Conservation (phyloP, 805 yeast species). For the Pichia eremophila region DNA sequence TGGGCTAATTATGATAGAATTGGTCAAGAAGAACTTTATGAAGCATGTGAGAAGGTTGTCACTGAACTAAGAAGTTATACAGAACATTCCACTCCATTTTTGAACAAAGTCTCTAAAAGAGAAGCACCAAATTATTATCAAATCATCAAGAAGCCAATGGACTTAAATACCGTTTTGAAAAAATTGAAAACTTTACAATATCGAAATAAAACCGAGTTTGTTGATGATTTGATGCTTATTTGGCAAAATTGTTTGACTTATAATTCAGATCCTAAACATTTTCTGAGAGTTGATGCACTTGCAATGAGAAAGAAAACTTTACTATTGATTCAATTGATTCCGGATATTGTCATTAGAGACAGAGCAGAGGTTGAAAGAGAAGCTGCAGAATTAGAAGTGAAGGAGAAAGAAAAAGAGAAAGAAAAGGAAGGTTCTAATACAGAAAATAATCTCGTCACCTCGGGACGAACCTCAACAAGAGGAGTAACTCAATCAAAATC, state of each 20-base stretch:
- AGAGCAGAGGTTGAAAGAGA: conserved; percentile 65
- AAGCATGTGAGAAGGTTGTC: conserved; percentile 94
- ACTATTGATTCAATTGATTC: conserved; percentile 71
- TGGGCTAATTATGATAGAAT: conserved; percentile 95
- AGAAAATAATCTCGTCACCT: conserved; percentile 20
- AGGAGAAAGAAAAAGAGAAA: conserved; percentile 30
- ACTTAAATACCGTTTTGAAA: conserved; percentile 85
- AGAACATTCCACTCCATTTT: conserved; percentile 92
- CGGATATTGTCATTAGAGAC: conserved; percentile 73
- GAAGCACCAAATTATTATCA: conserved; percentile 96
- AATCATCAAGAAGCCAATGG: conserved; percentile 92
- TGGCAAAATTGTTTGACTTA: conserved; percentile 93
- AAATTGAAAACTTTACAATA: conserved; percentile 78
- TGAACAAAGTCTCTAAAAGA: conserved; percentile 91
- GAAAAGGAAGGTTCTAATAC: conserved; percentile 27
- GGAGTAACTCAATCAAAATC: conserved; percentile 26
- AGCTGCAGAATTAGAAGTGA: conserved; percentile 30
- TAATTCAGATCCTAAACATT: conserved; percentile 92
- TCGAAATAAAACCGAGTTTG: conserved; percentile 77
- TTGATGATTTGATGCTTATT: conserved; percentile 88
- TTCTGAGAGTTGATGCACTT: conserved; percentile 79
- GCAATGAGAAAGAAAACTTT: conserved; percentile 92
- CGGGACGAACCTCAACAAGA: conserved; percentile 24
- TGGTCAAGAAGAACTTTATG: conserved; percentile 96
- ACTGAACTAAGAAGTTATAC: conserved; percentile 83